These are phyloP conservation scores for Pseudozyma tsukubaensis DNA, from an alignment of 1,284 basidiomycete species.

Conservation along the genomic window DNA sequence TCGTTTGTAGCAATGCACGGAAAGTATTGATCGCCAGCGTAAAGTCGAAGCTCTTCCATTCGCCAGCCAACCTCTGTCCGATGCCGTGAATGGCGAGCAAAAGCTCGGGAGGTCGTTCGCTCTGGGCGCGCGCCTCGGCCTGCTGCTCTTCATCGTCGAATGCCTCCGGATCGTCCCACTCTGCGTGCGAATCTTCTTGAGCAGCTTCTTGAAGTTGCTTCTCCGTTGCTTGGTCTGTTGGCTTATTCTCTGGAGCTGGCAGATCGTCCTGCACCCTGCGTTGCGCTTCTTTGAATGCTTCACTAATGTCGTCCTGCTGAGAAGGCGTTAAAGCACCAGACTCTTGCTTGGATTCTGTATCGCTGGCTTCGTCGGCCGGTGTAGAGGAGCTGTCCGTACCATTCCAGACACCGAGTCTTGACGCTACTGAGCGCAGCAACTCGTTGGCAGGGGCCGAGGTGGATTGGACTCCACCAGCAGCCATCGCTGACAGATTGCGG, in stretches of 20 bases:
- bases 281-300: slow-evolving; percentile 53
- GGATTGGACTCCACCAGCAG: slow-evolving; percentile 25
- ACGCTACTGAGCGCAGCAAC: slow-evolving; percentile 45
- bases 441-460: slow-evolving; percentile 46
- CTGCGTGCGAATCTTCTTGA: slow-evolving; percentile 17
- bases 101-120: slow-evolving; percentile 41
- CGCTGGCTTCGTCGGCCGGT: slow-evolving; percentile 8
- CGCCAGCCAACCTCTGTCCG: slow-evolving; percentile 59
- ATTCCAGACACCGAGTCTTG: slow-evolving; percentile 38
- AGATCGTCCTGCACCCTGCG: slow-evolving; percentile 33
- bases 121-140: slow-evolving; percentile 20
- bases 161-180: slow-evolving; percentile 48
- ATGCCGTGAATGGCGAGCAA: slow-evolving; percentile 60
- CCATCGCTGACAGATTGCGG: slow-evolving; percentile 29
- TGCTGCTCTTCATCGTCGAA: slow-evolving; percentile 50
- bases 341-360: slow-evolving; percentile 17
- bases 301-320: slow-evolving; percentile 37
- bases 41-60: slow-evolving; percentile 56
- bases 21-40: slow-evolving; percentile 55
- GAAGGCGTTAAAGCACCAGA: slow-evolving; percentile 24
- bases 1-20: slow-evolving; percentile 48
- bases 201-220: slow-evolving; percentile 12
- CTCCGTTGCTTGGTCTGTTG: neutral
- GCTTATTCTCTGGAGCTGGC: slow-evolving; percentile 12
- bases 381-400: slow-evolving; percentile 12